These are phyloP conservation scores for Angomonas ambiguus DNA, from an alignment of 208 protist genomes.

Conservation along the genomic window DNA sequence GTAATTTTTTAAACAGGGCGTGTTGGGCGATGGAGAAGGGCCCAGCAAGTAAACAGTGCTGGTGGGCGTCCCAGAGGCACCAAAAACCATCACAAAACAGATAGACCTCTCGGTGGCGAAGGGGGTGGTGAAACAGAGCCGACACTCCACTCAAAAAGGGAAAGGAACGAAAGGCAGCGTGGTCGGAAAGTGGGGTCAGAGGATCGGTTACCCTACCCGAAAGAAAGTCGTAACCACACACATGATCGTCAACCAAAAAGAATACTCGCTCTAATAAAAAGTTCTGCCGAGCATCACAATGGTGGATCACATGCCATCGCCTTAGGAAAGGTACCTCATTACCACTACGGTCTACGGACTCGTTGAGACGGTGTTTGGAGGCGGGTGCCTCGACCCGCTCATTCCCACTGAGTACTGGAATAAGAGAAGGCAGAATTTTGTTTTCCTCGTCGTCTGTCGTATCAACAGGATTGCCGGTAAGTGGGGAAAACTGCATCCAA, in stretches of 20 bases:
- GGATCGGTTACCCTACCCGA: neutral
- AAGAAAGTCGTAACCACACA: neutral
- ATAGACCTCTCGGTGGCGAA: conserved; percentile 32
- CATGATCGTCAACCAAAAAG: neutral
- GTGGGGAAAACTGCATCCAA: neutral
- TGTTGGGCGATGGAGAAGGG: conserved; percentile 27
- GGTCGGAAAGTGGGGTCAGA: neutral
- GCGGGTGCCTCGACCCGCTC: too few species aligned
- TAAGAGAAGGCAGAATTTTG: neutral
- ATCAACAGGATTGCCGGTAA: neutral
- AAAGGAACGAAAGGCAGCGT: conserved; percentile 6
- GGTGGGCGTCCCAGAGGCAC: conserved; percentile 41
- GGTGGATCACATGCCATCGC: neutral
- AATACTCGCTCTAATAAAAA: neutral
- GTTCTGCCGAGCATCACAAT: neutral
- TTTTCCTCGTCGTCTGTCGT: neutral
- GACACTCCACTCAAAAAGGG: conserved; percentile 54
- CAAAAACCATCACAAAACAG: conserved; percentile 39
- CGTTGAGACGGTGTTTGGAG: too few species aligned
- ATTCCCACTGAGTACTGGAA: neutral
- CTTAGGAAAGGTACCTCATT: too few species aligned
- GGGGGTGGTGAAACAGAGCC: conserved; percentile 37
- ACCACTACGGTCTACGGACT: too few species aligned
- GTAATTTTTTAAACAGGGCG: conserved; percentile 23
- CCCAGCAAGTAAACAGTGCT: conserved; percentile 23